These are phyloP conservation scores for Zasmidium cellare DNA, from an alignment of 2,329 filamentous ascomycete species.

Conservation along the genomic window DNA sequence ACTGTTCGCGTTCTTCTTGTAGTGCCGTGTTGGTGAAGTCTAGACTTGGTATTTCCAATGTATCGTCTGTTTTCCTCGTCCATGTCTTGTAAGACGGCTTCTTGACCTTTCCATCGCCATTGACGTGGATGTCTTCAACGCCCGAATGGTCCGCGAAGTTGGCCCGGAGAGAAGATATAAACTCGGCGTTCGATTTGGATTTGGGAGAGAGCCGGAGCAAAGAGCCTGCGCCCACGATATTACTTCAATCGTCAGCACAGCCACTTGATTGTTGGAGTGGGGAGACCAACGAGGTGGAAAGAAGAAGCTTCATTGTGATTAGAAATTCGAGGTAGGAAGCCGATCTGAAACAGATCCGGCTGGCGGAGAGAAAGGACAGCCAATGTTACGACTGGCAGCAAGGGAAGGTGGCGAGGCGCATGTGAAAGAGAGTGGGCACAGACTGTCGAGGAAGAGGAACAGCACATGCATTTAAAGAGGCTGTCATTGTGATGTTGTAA, in stretches of 20 bases:
- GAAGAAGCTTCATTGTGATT: conserved; percentile 72
- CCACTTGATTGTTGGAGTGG: not conserved
- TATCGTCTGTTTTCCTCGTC: conserved; percentile 66
- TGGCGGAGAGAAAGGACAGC: not conserved
- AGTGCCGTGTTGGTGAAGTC: conserved; percentile 71
- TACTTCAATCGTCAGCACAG: conserved; percentile 50
- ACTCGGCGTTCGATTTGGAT: conserved; percentile 87
- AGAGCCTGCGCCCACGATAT: conserved; percentile 81
- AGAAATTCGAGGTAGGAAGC: not conserved
- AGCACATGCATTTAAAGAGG: not conserved
- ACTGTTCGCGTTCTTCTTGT: conserved; percentile 76
- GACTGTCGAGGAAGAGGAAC: not conserved
- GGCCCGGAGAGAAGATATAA: conserved; percentile 81
- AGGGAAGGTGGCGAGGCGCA: not conserved
- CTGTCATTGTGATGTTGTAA: not conserved
- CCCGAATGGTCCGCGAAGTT: conserved; percentile 60
- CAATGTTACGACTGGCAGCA: not conserved
- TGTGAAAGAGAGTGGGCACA: not conserved
- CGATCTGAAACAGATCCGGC: not conserved
- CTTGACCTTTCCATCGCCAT: conserved; percentile 21
- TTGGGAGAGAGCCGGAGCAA: conserved; percentile 77
- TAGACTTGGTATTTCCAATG: conserved; percentile 65
- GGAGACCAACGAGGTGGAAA: conserved; percentile 75
- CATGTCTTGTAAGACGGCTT: conserved; percentile 55
- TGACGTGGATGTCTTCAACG: conserved; percentile 6